Conservation (phyloP, 768 basidiomycete species). For the Hericium erinaceus region DNA sequence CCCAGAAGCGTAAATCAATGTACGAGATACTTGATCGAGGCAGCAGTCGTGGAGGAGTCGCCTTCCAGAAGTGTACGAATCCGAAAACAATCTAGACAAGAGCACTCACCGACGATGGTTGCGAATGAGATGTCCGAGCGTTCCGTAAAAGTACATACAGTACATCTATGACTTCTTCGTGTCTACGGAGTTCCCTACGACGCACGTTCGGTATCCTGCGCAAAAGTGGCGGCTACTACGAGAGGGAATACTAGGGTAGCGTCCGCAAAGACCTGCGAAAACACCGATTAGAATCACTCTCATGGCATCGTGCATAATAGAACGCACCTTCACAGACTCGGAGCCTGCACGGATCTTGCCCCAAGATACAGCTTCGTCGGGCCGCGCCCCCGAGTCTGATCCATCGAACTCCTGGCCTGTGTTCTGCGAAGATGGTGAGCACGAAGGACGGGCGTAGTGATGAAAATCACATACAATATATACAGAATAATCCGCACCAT, state of each 20-base stretch:
- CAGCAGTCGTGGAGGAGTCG: too few species aligned
- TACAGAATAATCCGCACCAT: conserved; percentile 95
- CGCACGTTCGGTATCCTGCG: conserved; percentile 27
- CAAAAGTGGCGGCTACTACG: conserved; percentile 92
- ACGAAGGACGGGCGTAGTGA: not conserved
- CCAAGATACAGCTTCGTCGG: conserved; percentile 98
- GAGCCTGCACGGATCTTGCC: conserved; percentile 89
- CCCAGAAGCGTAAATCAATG: too few species aligned
- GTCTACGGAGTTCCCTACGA: not conserved
- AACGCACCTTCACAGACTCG: conserved; percentile 67
- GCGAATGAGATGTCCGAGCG: not conserved
- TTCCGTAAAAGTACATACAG: not conserved
- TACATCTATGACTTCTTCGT: not conserved
- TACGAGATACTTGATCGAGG: too few species aligned
- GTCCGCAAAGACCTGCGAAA: conserved; percentile 72
- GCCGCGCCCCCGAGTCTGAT: conserved; percentile 92
- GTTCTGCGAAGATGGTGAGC: conserved; percentile 42
- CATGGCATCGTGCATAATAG: not conserved
- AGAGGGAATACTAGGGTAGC: conserved; percentile 95
- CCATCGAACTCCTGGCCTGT: conserved; percentile 99
- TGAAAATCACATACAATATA: conserved; percentile 61
- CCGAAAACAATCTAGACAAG: too few species aligned
- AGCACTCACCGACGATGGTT: too few species aligned
- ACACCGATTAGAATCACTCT: not conserved
- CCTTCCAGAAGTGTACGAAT: too few species aligned